These are phyloP conservation scores for Nevesoporus exiguus DNA, from an alignment of 768 basidiomycete species.

Conservation along the genomic window DNA sequence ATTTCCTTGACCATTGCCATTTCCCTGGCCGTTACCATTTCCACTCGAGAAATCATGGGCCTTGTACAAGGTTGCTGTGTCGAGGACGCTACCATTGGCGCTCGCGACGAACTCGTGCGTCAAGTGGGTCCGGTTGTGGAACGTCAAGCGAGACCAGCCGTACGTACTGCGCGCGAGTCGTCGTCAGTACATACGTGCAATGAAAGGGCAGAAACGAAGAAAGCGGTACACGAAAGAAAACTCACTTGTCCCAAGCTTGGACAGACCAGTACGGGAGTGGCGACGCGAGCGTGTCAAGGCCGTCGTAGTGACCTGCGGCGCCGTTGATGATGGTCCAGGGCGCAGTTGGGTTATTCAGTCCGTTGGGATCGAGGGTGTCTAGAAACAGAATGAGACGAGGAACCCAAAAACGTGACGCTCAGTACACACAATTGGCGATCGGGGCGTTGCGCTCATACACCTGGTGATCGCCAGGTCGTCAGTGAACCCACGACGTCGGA, in stretches of 20 bases:
- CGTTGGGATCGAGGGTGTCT: conserved; percentile 22
- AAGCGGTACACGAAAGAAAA: background rate
- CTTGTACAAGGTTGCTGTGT: conserved; percentile 25
- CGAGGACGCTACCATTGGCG: conserved; percentile 26
- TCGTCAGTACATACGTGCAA: background rate
- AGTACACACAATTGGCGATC: conserved; percentile 23
- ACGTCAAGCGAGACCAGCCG: conserved; percentile 29
- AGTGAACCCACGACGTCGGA: background rate
- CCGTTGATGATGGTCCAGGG: conserved; percentile 31
- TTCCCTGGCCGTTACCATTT: background rate
- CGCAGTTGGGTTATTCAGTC: conserved; percentile 22
- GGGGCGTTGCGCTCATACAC: conserved; percentile 27
- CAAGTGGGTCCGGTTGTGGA: conserved; percentile 30
- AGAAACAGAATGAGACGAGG: background rate
- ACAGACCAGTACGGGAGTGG: conserved; percentile 5
- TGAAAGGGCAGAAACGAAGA: background rate
- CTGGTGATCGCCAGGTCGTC: background rate
- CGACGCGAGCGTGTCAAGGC: conserved; percentile 15
- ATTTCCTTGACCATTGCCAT: background rate
- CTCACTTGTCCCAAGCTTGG: conserved; percentile 13
- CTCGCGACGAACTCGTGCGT: conserved; percentile 31
- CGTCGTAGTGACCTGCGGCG: conserved; percentile 28
- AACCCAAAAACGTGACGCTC: too few species aligned
- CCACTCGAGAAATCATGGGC: conserved; percentile 13
- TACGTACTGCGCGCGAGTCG: conserved; percentile 9